phyloP scores from a whole-genome alignment of 2,329 filamentous ascomycete genomes.

The Fusarium sp. region DNA sequence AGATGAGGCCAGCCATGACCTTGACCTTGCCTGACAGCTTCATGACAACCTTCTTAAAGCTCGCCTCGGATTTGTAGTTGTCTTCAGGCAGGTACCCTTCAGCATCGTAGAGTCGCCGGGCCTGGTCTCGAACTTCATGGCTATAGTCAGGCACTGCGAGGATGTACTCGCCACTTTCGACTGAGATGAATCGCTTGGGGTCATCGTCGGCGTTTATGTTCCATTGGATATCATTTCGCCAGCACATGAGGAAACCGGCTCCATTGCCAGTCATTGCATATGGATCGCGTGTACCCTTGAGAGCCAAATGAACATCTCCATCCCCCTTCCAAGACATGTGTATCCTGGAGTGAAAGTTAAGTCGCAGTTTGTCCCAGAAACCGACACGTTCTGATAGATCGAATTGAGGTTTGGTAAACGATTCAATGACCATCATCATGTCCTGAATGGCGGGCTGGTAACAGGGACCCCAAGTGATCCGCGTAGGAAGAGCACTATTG shows the following conservation, averaged over 20 bases:
- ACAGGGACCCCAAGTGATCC: conserved; percentile 95
- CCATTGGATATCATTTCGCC: conserved; percentile 92
- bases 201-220: conserved; percentile 85
- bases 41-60: conserved; percentile 98
- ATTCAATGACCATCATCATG: conserved; percentile 99
- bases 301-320: conserved; percentile 90
- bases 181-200: conserved; percentile 91
- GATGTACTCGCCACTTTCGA: conserved; percentile 94
- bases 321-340: conserved; percentile 92
- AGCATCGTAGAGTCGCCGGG: conserved; percentile 58
- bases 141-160: conserved; percentile 94
- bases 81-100: conserved; percentile 70
- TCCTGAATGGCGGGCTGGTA: conserved; percentile 98
- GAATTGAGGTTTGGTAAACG: conserved; percentile 93
- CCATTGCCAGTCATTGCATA: conserved; percentile 93
- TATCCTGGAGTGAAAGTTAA: conserved; percentile 92
- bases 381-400: conserved; percentile 93
- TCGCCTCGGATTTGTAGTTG: conserved; percentile 74
- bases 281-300: conserved; percentile 92
- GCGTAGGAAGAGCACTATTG: conserved; percentile 89
- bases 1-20: conserved; percentile 90
- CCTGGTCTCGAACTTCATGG: conserved; percentile 78
- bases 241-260: conserved; percentile 97
- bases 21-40: conserved; percentile 96
- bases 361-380: conserved; percentile 98